Evolutionary conservation across 73 alveolate genomes (phyloP).

Genomic region (Tetrahymena thermophila): DNA sequence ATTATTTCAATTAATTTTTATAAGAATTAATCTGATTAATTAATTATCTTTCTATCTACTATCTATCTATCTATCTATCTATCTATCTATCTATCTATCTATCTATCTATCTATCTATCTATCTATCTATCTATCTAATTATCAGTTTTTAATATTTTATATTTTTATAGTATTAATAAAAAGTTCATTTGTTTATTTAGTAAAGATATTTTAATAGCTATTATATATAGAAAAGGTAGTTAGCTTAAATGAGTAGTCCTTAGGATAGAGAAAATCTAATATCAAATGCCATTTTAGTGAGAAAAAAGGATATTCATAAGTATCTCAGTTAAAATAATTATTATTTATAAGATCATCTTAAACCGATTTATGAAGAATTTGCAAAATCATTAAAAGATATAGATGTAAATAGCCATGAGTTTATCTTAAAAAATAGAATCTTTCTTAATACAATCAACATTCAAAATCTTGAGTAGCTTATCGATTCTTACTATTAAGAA

Average conservation of each 20-base stretch:
- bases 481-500: not conserved
- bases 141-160: too few relatives aligned
- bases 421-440: not conserved
- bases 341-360: not conserved
- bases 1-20: too few relatives aligned
- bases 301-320: not conserved
- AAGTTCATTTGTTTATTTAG: too few relatives aligned
- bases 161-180: too few relatives aligned
- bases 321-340: not conserved
- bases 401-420: not conserved
- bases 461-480: not conserved
- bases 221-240: not conserved
- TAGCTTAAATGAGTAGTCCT: not conserved
- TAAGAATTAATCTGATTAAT: not conserved
- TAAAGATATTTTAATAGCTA: not conserved
- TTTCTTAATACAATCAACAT: not conserved
- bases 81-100: not conserved
- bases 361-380: not conserved
- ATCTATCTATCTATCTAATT: not conserved
- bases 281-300: not conserved
- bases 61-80: not conserved
- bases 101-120: too few relatives aligned
- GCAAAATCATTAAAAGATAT: not conserved
- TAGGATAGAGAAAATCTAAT: not conserved
- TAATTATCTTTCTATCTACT: too few relatives aligned